A percentile compares a stretch with the other conserved stretches of the same genome.
Conservation (phyloP, 2,329 filamentous ascomycete species). For the Acephala macrosclerotiorum region DNA sequence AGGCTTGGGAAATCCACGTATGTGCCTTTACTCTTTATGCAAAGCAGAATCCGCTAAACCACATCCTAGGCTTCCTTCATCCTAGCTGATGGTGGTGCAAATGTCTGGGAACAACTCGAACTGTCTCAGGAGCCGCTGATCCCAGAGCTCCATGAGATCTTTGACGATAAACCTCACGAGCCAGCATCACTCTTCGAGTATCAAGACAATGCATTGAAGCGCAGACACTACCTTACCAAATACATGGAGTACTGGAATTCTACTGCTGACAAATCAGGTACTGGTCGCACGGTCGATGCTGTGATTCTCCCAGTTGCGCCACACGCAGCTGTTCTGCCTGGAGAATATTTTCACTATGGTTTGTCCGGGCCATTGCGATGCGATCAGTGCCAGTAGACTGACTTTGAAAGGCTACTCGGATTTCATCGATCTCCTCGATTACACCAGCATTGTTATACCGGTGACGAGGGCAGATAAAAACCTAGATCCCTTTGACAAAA, state of each 20-base stretch:
- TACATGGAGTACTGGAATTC: slow-evolving; percentile 10
- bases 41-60: not conserved
- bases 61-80: not conserved
- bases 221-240: not conserved
- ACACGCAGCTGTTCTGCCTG: slow-evolving; percentile 10
- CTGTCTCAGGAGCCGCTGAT: slow-evolving; percentile 8
- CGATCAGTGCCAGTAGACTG: not conserved
- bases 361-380: not conserved
- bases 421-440: slow-evolving; percentile 28
- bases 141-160: not conserved
- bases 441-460: slow-evolving; percentile 48
- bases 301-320: not conserved
- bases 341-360: slow-evolving; percentile 12
- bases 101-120: slow-evolving; percentile 1
- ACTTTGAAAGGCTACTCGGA: slow-evolving; percentile 10
- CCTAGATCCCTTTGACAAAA: slow-evolving; percentile 37
- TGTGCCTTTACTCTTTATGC: not conserved
- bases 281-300: slow-evolving; percentile 10
- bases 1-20: too few species aligned
- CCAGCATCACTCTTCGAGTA: slow-evolving; percentile 9
- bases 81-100: not conserved
- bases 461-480: slow-evolving; percentile 47
- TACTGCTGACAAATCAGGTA: not conserved
- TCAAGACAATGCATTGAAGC: not conserved
- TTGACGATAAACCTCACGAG: not conserved